Evolutionary conservation across 2,329 filamentous ascomycete genomes (phyloP), one percentile per base, ranked within the genome.

Genomic region (Zymoseptoria pseudotritici): DNA sequence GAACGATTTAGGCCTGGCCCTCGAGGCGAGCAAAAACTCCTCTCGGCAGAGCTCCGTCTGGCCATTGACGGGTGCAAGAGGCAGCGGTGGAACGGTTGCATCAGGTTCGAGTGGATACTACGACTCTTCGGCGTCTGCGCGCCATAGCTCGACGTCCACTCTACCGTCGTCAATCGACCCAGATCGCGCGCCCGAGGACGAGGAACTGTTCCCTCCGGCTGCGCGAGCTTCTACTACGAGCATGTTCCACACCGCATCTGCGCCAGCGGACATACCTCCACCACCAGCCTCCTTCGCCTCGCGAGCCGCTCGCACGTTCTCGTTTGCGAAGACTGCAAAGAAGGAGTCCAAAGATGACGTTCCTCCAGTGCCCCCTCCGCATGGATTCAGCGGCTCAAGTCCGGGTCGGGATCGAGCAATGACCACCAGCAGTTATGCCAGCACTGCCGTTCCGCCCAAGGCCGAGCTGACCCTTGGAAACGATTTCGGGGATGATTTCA

Each of bases 81-180:
- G 75, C 59, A 82, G 79, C 69, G 79, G 77, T 64, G 77, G 76
- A 56, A 80, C 78, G 51, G 73, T 78, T 53, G 75, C 76, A 58
- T 81, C 79, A 22, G 73, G 72, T 55, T 79, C 77, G 21, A 79
- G 77, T 53, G 75, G 75, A 56, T 72, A 74, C 69, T 72, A 74
- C 54, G 74, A 70, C 46, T 74, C 74, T 46, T 70, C 72, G 53
- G 71, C 73, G 17, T 82, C 81, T 50, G 78, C 78, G 51, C 79
- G 80, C 53, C 76, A 79, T 63, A 83, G 80, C 70, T 82, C 79
- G 29, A 80, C 81, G 6, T 83, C 81, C 7, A 83, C 81, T 7
- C 73, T 82, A 49, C 82, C 81, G 46, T 83, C 80, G 20, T 83
- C 80, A n/a, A 74, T 80, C 11, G 82, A 83, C 56, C 69, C 68